phyloP scores from a whole-genome alignment of 1,139 yeast genomes.

The Hansenula sp. region DNA sequence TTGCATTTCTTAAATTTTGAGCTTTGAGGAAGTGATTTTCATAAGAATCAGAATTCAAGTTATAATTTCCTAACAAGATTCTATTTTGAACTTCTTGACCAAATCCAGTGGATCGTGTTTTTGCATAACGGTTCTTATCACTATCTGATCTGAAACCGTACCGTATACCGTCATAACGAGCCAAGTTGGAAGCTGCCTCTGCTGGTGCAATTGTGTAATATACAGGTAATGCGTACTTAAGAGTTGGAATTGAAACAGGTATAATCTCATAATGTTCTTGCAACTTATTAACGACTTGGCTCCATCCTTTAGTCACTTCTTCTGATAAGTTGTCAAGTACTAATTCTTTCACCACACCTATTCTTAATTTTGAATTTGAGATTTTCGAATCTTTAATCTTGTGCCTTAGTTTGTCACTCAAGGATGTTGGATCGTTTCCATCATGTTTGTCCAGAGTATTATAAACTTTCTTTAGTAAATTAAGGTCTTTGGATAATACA shows the following conservation, averaged over 20 bases:
- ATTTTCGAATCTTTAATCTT: constrained; percentile 18
- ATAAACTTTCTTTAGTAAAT: constrained; percentile 44
- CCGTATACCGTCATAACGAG: constrained; percentile 86
- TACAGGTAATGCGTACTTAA: constrained; percentile 67
- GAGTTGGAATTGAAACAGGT: constrained; percentile 65
- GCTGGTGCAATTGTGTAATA: constrained; percentile 89
- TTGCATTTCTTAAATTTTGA: constrained; percentile 52
- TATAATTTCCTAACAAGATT: constrained; percentile 80
- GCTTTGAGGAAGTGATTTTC: constrained; percentile 83
- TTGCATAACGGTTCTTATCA: constrained; percentile 39
- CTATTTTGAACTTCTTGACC: constrained; percentile 84
- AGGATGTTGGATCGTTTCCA: constrained; percentile 74
- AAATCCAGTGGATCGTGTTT: constrained; percentile 61
- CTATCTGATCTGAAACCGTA: constrained; percentile 60
- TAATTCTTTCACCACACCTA: constrained; percentile 75
- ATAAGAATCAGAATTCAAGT: constrained; percentile 64
- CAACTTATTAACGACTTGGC: constrained; percentile 37
- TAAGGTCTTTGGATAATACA: constrained; percentile 51
- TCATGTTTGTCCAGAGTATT: constrained; percentile 56
- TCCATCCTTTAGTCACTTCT: constrained; percentile 45
- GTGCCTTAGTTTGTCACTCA: constrained; percentile 36
- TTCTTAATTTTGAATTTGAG: constrained; percentile 26
- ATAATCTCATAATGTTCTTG: constrained; percentile 51
- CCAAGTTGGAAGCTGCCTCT: constrained; percentile 89
- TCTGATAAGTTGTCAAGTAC: constrained; percentile 50